A percentile compares a stretch with the other conserved stretches of the same genome.
Evolutionary conservation across 306 rosid species (phyloP).

Genomic region (Cicer cuneatum): DNA sequence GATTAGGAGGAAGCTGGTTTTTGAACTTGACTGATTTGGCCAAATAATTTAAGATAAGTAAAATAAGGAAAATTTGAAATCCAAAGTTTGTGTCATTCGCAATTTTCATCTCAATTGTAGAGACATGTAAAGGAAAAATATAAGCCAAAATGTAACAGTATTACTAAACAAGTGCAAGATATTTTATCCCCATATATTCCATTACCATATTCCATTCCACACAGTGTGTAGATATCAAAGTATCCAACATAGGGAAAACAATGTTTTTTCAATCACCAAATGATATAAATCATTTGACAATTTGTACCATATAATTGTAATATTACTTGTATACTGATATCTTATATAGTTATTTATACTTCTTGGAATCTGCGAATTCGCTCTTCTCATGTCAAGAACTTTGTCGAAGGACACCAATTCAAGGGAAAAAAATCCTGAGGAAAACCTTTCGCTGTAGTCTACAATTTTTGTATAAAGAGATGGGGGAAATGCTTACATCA

Average conservation of each 20-base stretch:
- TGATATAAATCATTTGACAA: conserved; percentile 1
- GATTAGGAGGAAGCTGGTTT: conserved; percentile 16
- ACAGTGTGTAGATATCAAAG: conserved; percentile 16
- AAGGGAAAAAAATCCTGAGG: conserved; percentile 1
- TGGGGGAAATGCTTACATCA: conserved; percentile 71
- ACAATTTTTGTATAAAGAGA: conserved; percentile 34
- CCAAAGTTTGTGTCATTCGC: conserved; percentile 27
- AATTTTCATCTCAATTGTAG: conserved; percentile 5
- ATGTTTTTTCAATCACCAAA: conserved; percentile 28
- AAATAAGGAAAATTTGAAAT: conserved; percentile 30
- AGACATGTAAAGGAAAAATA: conserved; percentile 8
- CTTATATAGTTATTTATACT: background rate
- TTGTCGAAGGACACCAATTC: conserved; percentile 1
- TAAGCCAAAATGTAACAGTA: conserved; percentile 28
- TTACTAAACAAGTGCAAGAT: conserved; percentile 5
- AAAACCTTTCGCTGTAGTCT: conserved; percentile 21
- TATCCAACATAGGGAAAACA: conserved; percentile 26
- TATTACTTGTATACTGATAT: background rate
- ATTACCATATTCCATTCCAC: conserved; percentile 15
- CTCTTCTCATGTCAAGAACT: background rate
- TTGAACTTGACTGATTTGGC: conserved; percentile 11
- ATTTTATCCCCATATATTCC: background rate
- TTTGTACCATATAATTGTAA: conserved; percentile 19
- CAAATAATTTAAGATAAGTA: conserved; percentile 2
- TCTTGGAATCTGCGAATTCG: conserved; percentile 3